phyloP scores from a whole-genome alignment of 768 basidiomycete genomes.

The Suillus weaverae region DNA sequence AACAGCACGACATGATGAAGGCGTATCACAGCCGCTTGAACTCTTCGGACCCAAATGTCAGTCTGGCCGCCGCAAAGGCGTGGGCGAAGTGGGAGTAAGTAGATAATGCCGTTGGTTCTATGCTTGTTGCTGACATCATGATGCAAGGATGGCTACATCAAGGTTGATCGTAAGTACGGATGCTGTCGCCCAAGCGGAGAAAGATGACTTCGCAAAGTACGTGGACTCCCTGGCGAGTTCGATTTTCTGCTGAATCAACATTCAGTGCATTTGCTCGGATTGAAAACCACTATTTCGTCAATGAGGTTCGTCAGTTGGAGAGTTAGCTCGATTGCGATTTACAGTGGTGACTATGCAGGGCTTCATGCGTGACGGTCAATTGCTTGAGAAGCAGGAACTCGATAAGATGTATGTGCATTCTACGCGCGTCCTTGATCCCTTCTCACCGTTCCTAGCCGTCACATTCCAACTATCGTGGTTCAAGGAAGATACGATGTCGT shows the following conservation, averaged over 20 bases:
- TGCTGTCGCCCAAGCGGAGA: constrained; percentile 65
- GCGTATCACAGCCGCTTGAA: constrained; percentile 85
- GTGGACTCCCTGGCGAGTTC: constrained; percentile 22
- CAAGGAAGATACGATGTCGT: constrained; percentile 91
- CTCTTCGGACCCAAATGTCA: constrained; percentile 63
- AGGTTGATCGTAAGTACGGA: constrained; percentile 69
- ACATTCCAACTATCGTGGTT: constrained; percentile 80
- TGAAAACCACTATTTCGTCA: constrained; percentile 90
- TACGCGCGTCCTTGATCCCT: constrained; percentile 11
- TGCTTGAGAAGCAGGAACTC: constrained; percentile 80
- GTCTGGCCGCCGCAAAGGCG: constrained; percentile 72
- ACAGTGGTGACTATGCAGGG: constrained; percentile 43
- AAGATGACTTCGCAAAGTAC: constrained; percentile 77
- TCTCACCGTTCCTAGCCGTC: constrained; percentile 52
- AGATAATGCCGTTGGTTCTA: not conserved
- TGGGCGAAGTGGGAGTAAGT: constrained; percentile 93
- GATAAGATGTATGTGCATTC: constrained; percentile 72
- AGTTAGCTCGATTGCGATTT: not conserved
- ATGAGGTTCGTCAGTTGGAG: constrained; percentile 48
- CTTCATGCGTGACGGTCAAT: constrained; percentile 86
- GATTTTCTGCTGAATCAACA: constrained; percentile 10
- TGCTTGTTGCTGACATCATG: constrained; percentile 1
- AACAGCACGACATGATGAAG: constrained; percentile 75
- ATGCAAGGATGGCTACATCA: constrained; percentile 75
- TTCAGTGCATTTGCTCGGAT: constrained; percentile 81